These are phyloP conservation scores for Bassia scoparia DNA, from an alignment of 148 eudicot species.

Conservation along the genomic window DNA sequence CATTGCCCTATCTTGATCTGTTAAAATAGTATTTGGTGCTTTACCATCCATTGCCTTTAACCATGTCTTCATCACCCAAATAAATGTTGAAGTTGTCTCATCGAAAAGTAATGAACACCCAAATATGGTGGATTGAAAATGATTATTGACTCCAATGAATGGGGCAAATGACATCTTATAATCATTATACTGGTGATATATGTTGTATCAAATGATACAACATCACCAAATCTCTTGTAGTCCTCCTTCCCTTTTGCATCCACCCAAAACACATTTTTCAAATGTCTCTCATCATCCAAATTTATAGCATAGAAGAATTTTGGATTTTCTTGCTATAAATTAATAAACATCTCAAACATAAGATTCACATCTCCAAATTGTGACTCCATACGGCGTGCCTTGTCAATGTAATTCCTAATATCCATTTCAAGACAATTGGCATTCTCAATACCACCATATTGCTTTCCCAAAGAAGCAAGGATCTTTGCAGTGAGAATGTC, in stretches of 20 bases:
- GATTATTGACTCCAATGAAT: not conserved
- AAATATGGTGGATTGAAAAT: not conserved
- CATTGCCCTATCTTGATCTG: constrained; percentile 9
- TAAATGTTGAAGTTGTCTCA: not conserved
- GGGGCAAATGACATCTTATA: constrained; percentile 12
- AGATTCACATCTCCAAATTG: no score
- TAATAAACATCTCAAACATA: no score
- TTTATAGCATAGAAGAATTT: not conserved
- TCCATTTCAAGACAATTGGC: no score
- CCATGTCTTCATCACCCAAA: constrained; percentile 8
- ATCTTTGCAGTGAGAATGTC: no score
- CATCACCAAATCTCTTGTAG: not conserved
- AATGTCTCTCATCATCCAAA: not conserved
- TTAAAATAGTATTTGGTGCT: not conserved
- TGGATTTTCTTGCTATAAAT: not conserved
- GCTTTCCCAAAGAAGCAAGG: no score
- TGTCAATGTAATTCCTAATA: no score
- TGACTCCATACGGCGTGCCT: no score
- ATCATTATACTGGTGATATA: constrained; percentile 17
- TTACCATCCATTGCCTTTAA: constrained; percentile 1
- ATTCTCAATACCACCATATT: no score
- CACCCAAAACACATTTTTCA: constrained; percentile 14
- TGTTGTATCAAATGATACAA: constrained; percentile 12
- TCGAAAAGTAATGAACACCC: constrained; percentile 1
- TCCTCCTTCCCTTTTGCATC: constrained; percentile 4